phyloP scores from a whole-genome alignment of 164 flowering plant genomes.

The Santalum album region DNA sequence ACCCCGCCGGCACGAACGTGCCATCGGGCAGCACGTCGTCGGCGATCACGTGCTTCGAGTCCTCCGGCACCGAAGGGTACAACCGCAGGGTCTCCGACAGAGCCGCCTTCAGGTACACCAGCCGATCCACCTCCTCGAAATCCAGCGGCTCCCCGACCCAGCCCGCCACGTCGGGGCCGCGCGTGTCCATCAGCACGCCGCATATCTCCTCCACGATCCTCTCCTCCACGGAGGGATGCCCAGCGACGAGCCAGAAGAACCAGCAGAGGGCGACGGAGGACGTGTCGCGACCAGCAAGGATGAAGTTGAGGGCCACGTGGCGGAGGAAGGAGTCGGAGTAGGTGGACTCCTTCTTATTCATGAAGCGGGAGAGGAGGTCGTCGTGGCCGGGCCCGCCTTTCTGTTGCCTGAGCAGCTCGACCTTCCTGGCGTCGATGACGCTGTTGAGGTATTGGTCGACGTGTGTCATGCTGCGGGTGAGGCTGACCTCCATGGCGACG shows the following conservation, averaged over 20 bases:
- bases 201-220: constrained; percentile 41
- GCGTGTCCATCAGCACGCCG: constrained; percentile 41
- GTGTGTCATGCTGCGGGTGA: constrained; percentile 49
- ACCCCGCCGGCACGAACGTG: constrained; percentile 62
- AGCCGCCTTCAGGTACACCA: constrained; percentile 59
- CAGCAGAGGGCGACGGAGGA: constrained; percentile 67
- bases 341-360: constrained; percentile 52
- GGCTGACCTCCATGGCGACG: constrained; percentile 53
- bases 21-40: constrained; percentile 68
- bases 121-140: constrained; percentile 49
- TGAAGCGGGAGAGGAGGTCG: constrained; percentile 60
- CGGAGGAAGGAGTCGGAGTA: constrained; percentile 49
- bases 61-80: constrained; percentile 72
- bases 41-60: constrained; percentile 55
- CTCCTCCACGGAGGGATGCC: constrained; percentile 39
- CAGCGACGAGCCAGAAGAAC: constrained; percentile 59
- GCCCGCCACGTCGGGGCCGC: constrained; percentile 31
- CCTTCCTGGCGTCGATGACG: constrained; percentile 46
- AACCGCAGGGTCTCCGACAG: constrained; percentile 57
- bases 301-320: constrained; percentile 72
- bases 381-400: constrained; percentile 34
- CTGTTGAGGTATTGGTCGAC: constrained; percentile 40
- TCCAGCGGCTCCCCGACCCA: constrained; percentile 45
- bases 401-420: constrained; percentile 34
- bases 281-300: constrained; percentile 82